Base-by-base conservation (phyloP, 495 filamentous ascomycete genomes). In the Penicillium alfredii region DNA sequence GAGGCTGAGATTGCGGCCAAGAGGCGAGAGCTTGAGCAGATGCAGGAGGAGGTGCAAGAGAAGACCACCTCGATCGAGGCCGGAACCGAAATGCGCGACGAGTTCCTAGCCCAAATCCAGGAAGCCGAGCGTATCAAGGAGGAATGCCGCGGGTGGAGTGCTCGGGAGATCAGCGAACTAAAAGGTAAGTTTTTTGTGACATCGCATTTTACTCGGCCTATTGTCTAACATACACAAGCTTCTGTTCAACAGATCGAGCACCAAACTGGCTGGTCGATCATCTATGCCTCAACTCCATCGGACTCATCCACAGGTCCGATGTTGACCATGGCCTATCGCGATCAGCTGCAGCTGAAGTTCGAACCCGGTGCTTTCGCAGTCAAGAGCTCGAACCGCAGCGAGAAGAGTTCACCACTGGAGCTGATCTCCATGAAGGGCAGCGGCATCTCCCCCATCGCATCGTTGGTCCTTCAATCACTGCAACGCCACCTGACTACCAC, bases 101-200 rank as follows among this genome's bases (percentile, higher is more conserved):
- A 78, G 47, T 88, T 68, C 48, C 42, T 76, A 12, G 71, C 73
- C 4, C 85, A 88, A 20, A 96, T 95, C 37, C 71, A 76, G 35
- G 81, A 88, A 47, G 87, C 90, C 1, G 88, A 96, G 51, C 80
- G 79, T 38, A 68, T 93, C 22, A 77, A 82, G 44, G 86, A 94
- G 56, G 80, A 92, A 48, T 94, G 82, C 56, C 76, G 88, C 11
- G 88, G 92, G 13, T 95, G 88, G 84, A 92, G 79, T 41, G 72
- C 79, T 18, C 74, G 68, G 11, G 92, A 97, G 55, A 81, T 97
- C 36, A 68, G 61, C 34, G 69, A 69, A 15, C 64, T 90, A 6
- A 86, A 89, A 70, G 72, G 83, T 86, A 63, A 50, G 71, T 47
- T 10, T 34, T 19, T 8, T 9, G n/a, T n/a, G n/a, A n/a, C n/a